Evolutionary conservation across 768 basidiomycete species (phyloP).

Genomic region (Boletus eberwhitei): DNA sequence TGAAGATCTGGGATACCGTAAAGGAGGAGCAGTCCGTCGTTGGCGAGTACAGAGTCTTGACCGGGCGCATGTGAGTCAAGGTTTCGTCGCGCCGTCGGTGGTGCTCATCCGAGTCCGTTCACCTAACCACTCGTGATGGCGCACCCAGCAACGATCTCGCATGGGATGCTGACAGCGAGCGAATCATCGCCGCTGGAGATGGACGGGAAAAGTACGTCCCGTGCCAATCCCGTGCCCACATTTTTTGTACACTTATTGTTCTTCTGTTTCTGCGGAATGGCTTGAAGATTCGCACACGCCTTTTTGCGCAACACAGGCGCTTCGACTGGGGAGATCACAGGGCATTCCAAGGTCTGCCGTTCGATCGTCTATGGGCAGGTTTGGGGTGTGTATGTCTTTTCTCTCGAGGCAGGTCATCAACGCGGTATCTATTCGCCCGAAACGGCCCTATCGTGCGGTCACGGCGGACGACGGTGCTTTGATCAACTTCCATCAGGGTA

Average conservation of each 20-base stretch:
- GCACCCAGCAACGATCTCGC: constrained; percentile 80
- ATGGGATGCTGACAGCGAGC: constrained; percentile 96
- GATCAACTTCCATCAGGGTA: constrained; percentile 82
- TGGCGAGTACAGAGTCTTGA: constrained; percentile 72
- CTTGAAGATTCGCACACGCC: constrained; percentile 69
- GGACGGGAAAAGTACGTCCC: constrained; percentile 74
- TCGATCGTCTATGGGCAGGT: background rate
- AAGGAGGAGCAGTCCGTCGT: constrained; percentile 83
- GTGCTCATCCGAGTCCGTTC: background rate
- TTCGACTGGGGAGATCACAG: constrained; percentile 83
- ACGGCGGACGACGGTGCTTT: constrained; percentile 83
- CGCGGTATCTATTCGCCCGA: constrained; percentile 81
- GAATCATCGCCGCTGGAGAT: constrained; percentile 93
- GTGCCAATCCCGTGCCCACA: background rate
- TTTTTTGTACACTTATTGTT: background rate
- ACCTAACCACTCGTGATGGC: background rate
- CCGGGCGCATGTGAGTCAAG: constrained; percentile 60
- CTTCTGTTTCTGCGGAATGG: background rate
- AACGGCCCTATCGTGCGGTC: constrained; percentile 87
- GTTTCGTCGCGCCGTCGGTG: background rate
- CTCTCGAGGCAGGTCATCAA: constrained; percentile 61
- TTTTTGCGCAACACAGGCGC: constrained; percentile 83
- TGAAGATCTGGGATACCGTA: constrained; percentile 90
- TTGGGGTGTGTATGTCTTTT: background rate
- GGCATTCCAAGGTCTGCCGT: constrained; percentile 74